Evolutionary conservation across 805 yeast species (phyloP), one percentile per base, ranked within the genome.

Genomic region (Zygosaccharomyces lentus): DNA sequence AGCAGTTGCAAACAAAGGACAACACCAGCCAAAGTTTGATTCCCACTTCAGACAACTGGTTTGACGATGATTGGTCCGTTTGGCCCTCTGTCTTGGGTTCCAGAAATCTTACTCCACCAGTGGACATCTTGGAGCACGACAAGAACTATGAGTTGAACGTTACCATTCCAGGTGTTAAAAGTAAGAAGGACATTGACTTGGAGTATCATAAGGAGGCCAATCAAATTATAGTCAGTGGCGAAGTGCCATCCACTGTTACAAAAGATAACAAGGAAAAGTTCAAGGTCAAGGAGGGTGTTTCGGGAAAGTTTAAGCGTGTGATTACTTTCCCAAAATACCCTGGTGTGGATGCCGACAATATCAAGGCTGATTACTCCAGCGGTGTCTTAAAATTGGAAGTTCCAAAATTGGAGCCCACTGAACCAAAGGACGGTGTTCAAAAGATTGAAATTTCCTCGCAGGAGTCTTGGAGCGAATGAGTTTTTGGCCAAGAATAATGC

Each of bases 151-250:
- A 67, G 35, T 55, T 76, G 30, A 69, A 68, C 30, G 65, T 74
- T 3, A 69, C 78, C 1, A 61, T 75, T 43, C 77, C 80, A 8
- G 80, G 80, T 44, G 76, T 75, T 15, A 56, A 64, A 36, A 49
- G 65, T 2, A 71, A 69, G 55, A 74, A 75, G 16, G 61, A 68
- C 36, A 65, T 74, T 53, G 62, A 69, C 10, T 57, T 75, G 44
- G 79, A 76, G 56, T 76, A 69, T 61, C 69, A 75, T 56, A 66
- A 72, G 48, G 72, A 72, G 34, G 61, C 66, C 16, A 71, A 73
- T 44, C 71, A 72, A 50, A 59, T 76, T 44, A 55, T 65, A 10
- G 58, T 76, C 27, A 62, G 70, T 40, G 81, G 81, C 45, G 74
- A 68, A 43, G 62, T 72, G 41, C 71, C 71, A 31, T 51, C 54